phyloP scores from a whole-genome alignment of 2,329 filamentous ascomycete genomes.

The Cadophora malorum region DNA sequence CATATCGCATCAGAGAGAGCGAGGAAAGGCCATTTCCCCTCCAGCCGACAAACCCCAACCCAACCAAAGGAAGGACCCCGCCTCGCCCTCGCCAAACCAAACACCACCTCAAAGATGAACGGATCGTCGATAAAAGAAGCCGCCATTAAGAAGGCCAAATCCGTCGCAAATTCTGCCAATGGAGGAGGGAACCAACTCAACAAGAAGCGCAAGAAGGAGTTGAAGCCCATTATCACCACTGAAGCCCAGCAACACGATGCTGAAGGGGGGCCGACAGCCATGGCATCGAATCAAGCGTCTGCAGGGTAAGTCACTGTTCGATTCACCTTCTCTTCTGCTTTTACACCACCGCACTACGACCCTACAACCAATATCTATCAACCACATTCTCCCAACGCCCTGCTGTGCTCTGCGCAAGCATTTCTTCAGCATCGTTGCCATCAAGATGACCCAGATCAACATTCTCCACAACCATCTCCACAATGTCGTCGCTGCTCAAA shows the following conservation, averaged over 20 bases:
- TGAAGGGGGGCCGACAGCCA: slow-evolving; percentile 39
- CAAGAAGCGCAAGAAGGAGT: slow-evolving; percentile 65
- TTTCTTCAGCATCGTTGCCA: slow-evolving; percentile 6
- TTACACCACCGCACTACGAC: slow-evolving; percentile 39
- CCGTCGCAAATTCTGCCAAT: slow-evolving; percentile 62
- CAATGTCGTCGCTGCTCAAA: slow-evolving; percentile 42
- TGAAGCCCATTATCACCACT: slow-evolving; percentile 67
- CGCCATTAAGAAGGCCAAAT: slow-evolving; percentile 50
- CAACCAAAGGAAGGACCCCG: slow-evolving; percentile 3
- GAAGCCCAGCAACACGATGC: slow-evolving; percentile 52
- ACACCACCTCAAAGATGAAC: slow-evolving; percentile 39
- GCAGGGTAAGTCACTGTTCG: slow-evolving; percentile 45
- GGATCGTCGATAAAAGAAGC: slow-evolving; percentile 36
- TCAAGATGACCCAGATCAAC: slow-evolving; percentile 28
- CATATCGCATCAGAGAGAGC: neutral
- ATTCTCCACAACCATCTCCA: slow-evolving; percentile 25
- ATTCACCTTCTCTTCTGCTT: slow-evolving; percentile 22
- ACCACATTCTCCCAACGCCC: slow-evolving; percentile 12
- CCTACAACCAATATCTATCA: slow-evolving; percentile 36
- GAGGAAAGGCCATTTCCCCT: neutral
- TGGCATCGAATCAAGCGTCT: slow-evolving; percentile 43
- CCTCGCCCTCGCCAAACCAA: slow-evolving; percentile 3
- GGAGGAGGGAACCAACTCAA: slow-evolving; percentile 53
- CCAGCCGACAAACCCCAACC: slow-evolving; percentile 2
- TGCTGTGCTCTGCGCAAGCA: slow-evolving; percentile 11